Evolutionary conservation across 768 basidiomycete genomes (phyloP).

Genomic region (Mycena rebaudengoi): DNA sequence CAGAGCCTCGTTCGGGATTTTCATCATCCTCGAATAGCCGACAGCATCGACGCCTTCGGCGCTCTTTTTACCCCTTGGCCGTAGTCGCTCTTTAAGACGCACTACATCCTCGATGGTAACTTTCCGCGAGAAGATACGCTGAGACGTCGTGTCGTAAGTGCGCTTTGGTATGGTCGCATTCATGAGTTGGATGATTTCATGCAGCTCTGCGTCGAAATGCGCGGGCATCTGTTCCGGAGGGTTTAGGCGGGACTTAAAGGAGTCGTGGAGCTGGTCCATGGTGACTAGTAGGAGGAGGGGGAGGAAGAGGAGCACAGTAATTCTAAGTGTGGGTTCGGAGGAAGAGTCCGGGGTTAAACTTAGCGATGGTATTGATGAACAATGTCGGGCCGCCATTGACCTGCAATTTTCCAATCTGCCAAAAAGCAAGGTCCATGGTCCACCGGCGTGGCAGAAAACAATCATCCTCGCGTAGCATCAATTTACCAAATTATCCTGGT

Average conservation of each 20-base stretch:
- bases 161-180: not conserved
- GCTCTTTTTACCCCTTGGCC: not conserved
- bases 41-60: not conserved
- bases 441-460: too few species aligned
- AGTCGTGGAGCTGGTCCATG: not conserved
- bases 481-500: too few species aligned
- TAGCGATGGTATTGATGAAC: too few species aligned
- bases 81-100: not conserved
- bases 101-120: not conserved
- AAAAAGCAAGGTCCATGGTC: too few species aligned
- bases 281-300: too few species aligned
- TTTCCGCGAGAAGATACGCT: not conserved
- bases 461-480: too few species aligned
- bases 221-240: not conserved
- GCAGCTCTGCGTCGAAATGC: not conserved
- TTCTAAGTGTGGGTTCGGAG: too few species aligned
- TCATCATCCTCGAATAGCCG: not conserved
- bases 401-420: too few species aligned
- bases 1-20: not conserved
- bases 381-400: too few species aligned
- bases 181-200: not conserved
- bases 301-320: too few species aligned
- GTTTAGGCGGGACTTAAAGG: not conserved
- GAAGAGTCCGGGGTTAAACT: too few species aligned
- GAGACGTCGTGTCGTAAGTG: not conserved